A percentile compares a stretch with the other conserved stretches of the same genome.
Evolutionary conservation across 257 asterid species (phyloP).

Genomic region (Capsicum pubescens): DNA sequence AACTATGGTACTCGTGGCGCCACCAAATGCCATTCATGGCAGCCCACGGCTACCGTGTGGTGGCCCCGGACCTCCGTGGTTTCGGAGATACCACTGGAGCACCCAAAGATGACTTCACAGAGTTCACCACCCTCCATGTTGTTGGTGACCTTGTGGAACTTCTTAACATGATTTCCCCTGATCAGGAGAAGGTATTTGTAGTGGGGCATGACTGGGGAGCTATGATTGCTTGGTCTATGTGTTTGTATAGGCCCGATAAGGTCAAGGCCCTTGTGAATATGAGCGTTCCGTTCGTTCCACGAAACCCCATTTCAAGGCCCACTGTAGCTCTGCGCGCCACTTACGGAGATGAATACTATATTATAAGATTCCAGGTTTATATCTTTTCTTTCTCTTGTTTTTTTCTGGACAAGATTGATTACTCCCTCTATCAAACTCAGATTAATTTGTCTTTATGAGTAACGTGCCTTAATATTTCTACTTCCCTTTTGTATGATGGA

Average conservation of each 20-base stretch:
- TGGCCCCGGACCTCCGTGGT: slow-evolving; percentile 82
- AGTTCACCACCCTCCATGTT: slow-evolving; percentile 55
- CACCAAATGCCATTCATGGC: slow-evolving; percentile 80
- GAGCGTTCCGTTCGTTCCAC: slow-evolving; percentile 57
- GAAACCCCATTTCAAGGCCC: slow-evolving; percentile 43
- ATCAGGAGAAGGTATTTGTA: slow-evolving; percentile 64
- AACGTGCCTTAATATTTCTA: not conserved
- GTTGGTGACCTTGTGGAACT: slow-evolving; percentile 75
- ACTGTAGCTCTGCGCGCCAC: slow-evolving; percentile 38
- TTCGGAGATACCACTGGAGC: slow-evolving; percentile 80
- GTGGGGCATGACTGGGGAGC: slow-evolving; percentile 97
- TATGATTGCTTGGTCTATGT: slow-evolving; percentile 60
- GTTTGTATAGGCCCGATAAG: slow-evolving; percentile 69
- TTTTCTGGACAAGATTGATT: not conserved
- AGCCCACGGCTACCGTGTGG: slow-evolving; percentile 65
- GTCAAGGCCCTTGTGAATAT: slow-evolving; percentile 64
- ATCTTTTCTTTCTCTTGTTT: not conserved
- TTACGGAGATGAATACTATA: slow-evolving; percentile 68
- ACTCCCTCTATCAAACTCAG: not conserved
- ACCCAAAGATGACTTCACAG: slow-evolving; percentile 55
- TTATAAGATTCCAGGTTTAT: slow-evolving; percentile 74
- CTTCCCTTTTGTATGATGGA: not conserved
- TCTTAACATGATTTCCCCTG: slow-evolving; percentile 54
- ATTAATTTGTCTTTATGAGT: not conserved
- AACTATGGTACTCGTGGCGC: slow-evolving; percentile 96